A percentile compares a stretch with the other conserved stretches of the same genome.
phyloP scores from a whole-genome alignment of 352 stramenopile species.

The Phytophthora constricta region DNA sequence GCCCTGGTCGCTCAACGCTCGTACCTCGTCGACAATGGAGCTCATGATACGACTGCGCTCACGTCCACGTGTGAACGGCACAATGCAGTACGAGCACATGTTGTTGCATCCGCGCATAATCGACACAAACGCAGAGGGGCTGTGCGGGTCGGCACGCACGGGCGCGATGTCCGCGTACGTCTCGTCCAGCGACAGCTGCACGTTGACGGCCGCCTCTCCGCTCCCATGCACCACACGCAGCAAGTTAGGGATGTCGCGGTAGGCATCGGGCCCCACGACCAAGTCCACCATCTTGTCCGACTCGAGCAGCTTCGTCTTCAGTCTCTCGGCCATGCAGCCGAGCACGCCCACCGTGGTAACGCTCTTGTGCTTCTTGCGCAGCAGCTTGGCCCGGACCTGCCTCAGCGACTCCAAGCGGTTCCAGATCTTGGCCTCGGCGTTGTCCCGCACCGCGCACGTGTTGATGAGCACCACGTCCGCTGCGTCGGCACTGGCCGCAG shows the following conservation, averaged over 20 bases:
- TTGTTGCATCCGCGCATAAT: slow-evolving; percentile 99
- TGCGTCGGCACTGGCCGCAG: slow-evolving; percentile 64
- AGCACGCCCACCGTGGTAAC: slow-evolving; percentile 94
- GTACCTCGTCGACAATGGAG: slow-evolving; percentile 96
- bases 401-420: slow-evolving; percentile 83
- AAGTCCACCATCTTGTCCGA: slow-evolving; percentile 96
- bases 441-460: slow-evolving; percentile 99
- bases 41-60: slow-evolving; percentile 93
- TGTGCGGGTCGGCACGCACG: slow-evolving; percentile 85
- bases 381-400: slow-evolving; percentile 76
- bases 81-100: slow-evolving; percentile 99
- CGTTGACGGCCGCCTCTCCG: slow-evolving; percentile 90
- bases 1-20: slow-evolving; percentile 84
- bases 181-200: slow-evolving; percentile 97
- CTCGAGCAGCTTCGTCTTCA: slow-evolving; percentile 97
- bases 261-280: slow-evolving; percentile 98
- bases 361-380: slow-evolving; percentile 67
- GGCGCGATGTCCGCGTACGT: slow-evolving; percentile 99
- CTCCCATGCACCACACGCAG: slow-evolving; percentile 85
- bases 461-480: slow-evolving; percentile 98
- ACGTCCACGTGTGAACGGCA: slow-evolving; percentile 98
- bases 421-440: slow-evolving; percentile 96
- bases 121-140: slow-evolving; percentile 95
- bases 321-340: slow-evolving; percentile 99
- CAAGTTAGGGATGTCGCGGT: slow-evolving; percentile 97